Base-by-base conservation (phyloP, 1,139 yeast species). In the Debaryomyces robertsiae region DNA sequence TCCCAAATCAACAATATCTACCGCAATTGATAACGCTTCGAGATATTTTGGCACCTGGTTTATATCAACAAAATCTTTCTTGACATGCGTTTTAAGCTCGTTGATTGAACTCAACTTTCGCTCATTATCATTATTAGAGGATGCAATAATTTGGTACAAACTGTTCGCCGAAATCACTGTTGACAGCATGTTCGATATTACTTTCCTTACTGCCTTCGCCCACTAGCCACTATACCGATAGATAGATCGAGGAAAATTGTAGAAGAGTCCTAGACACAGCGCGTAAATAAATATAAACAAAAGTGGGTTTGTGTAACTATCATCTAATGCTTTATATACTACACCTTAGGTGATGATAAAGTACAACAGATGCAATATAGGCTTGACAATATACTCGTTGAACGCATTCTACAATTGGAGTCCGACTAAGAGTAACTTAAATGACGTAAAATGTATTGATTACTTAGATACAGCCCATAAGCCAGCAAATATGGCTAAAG, bases 21-120 rank as follows among this genome's bases (percentile, higher is more conserved):
- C 66, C 1, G 80, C 82, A 7, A 67, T 50, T 10, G 75, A 61
- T 32, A 85, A 63, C 0, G 86, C 75, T 40, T 79, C 81, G 46
- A 84, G 75, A 59, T 84, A 84, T 30, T 67, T 57, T 9, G 77
- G 77, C 2, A 80, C 83, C 32, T 73, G 69, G 2, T 63, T 46
- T 14, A 81, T 60, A 46, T 82, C 79, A 10, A 86, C 83, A 41
- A 75, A 67, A 42, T 82, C 86, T 43, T 81, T 69, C 55, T 87
- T 87, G 30, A 86, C 84, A 52, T 81, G 85, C 0, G 85, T 77
- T 52, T 86, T 86, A 48, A 85, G 73, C 17, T 69, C 71, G 7
- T 70, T 63, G 2, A 85, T 64, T 9, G 68, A 55, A 4, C 59
- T 57, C n/a, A 70, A 50, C 51, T 78, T 77, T 6, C 31, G 41